Percentiles rank a stretch among this genome's conserved stretches.
Evolutionary conservation across 306 rosid species (phyloP).

Genomic region (Pyrus betulifolia): DNA sequence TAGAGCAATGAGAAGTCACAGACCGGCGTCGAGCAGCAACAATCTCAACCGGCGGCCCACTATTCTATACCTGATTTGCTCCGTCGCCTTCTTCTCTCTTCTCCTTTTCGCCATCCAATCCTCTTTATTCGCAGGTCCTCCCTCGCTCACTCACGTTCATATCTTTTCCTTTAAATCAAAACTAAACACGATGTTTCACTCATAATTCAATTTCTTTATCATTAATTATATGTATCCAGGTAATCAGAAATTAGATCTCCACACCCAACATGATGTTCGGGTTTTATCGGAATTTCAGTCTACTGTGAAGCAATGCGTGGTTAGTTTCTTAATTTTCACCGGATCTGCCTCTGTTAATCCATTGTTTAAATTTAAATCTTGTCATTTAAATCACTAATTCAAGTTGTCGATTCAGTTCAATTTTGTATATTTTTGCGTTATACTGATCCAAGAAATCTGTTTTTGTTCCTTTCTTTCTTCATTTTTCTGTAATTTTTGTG

Average conservation of each 20-base stretch:
- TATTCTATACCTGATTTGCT: constrained; percentile 59
- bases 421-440: neutral
- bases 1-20: constrained; percentile 53
- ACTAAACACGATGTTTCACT: neutral
- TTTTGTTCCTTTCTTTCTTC: neutral
- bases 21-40: constrained; percentile 14
- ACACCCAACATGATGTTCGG: constrained; percentile 28
- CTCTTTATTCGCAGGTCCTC: constrained; percentile 42
- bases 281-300: constrained; percentile 59
- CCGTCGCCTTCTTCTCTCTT: constrained; percentile 62
- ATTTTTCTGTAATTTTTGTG: neutral
- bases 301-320: constrained; percentile 84
- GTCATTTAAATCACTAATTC: neutral
- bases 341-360: neutral
- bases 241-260: constrained; percentile 37
- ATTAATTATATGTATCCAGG: constrained; percentile 19
- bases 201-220: neutral
- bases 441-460: neutral
- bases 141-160: neutral
- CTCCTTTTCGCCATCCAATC: constrained; percentile 71
- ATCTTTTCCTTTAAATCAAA: neutral
- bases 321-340: constrained; percentile 6
- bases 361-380: neutral
- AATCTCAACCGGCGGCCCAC: constrained; percentile 34
- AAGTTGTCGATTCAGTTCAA: neutral